Percentiles rank a stretch among this genome's conserved stretches.
Conservation (phyloP, 163 green algal genomes). For the Chlamydomonas reinhardtii region DNA sequence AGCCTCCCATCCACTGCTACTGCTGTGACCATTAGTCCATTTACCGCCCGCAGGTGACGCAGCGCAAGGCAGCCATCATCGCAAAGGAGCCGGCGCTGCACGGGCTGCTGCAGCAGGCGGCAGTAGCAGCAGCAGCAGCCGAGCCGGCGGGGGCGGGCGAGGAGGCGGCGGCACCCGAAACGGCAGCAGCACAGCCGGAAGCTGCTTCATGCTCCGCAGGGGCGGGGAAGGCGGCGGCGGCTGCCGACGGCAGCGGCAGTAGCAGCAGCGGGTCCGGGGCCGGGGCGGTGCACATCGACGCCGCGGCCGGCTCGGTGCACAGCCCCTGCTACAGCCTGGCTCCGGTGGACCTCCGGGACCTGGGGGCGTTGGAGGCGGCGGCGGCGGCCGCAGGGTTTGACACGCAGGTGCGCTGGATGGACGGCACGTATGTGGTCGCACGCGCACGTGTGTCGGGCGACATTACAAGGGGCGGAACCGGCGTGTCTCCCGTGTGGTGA, state of each 20-base stretch:
- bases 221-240: background rate
- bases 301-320: constrained; percentile 31
- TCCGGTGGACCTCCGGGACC: constrained; percentile 78
- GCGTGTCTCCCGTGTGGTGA: too few species aligned
- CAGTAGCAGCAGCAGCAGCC: background rate
- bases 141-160: background rate
- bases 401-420: constrained; percentile 17
- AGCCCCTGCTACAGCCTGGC: constrained; percentile 71
- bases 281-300: background rate
- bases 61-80: constrained; percentile 71
- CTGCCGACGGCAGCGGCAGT: background rate
- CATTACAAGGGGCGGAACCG: too few species aligned
- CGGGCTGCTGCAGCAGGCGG: constrained; percentile 36
- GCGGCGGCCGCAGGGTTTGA: constrained; percentile 75
- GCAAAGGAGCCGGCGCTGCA: constrained; percentile 44
- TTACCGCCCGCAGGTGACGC: constrained; percentile 50
- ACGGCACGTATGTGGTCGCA: too few species aligned
- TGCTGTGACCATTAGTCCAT: too few species aligned
- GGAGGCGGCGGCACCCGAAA: too few species aligned
- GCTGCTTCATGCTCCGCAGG: too few species aligned
- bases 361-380: constrained; percentile 52
- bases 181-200: background rate
- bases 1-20: background rate
- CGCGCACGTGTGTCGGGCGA: too few species aligned
- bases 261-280: background rate